Evolutionary conservation across 1,284 basidiomycete species (phyloP).

Genomic region (Macrocybe sp.): DNA sequence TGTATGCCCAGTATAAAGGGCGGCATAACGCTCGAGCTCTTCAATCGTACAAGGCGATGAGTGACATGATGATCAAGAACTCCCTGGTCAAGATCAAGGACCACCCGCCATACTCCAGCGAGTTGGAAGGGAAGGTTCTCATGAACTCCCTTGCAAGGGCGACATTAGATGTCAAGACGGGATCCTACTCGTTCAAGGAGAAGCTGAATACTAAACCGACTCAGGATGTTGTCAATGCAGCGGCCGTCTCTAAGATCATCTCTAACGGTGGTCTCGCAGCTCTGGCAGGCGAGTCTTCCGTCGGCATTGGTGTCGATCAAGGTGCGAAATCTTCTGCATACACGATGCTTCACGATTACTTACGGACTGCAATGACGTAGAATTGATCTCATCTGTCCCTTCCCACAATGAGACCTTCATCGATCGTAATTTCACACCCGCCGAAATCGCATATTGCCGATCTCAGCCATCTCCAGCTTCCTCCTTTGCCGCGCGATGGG

Average conservation of each 20-base stretch:
- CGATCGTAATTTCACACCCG: conserved; percentile 88
- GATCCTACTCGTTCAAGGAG: conserved; percentile 76
- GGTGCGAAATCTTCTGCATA: conserved; percentile 36
- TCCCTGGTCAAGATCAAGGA: conserved; percentile 96
- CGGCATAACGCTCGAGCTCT: conserved; percentile 69
- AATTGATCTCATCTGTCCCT: conserved; percentile 91
- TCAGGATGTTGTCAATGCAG: conserved; percentile 64
- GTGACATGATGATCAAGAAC: conserved; percentile 91
- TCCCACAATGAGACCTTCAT: conserved; percentile 89
- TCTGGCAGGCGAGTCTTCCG: conserved; percentile 31
- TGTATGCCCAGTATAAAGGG: conserved; percentile 73
- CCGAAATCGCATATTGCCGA: conserved; percentile 84
- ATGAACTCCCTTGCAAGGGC: conserved; percentile 93
- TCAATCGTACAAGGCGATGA: conserved; percentile 89
- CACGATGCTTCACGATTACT: background rate
- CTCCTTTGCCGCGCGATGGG: conserved; percentile 96
- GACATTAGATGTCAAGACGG: conserved; percentile 76
- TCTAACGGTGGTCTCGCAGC: conserved; percentile 33
- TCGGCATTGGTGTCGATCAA: conserved; percentile 85
- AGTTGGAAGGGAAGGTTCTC: conserved; percentile 85
- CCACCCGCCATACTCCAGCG: conserved; percentile 83
- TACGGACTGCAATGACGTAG: conserved; percentile 33
- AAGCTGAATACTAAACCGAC: conserved; percentile 54
- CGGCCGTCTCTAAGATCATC: conserved; percentile 54
- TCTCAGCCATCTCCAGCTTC: conserved; percentile 84